Evolutionary conservation across 768 basidiomycete species (phyloP).

Genomic region (Heimioporus sp.): DNA sequence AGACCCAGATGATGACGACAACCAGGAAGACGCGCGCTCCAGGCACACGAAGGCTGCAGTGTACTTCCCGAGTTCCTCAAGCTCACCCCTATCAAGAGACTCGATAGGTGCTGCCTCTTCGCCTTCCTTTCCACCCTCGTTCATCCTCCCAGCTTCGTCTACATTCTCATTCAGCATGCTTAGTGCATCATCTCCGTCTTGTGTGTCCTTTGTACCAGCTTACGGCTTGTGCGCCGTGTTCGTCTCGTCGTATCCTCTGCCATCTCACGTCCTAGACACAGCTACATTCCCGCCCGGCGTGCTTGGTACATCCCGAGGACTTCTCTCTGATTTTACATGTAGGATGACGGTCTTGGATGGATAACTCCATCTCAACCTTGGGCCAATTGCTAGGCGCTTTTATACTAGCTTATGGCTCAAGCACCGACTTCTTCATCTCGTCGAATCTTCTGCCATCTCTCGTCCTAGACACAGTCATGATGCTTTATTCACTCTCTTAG

Average conservation of each 20-base stretch:
- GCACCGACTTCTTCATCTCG: no score
- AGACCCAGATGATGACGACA: conserved; percentile 31
- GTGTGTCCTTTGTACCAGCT: conserved; percentile 42
- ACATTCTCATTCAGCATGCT: conserved; percentile 56
- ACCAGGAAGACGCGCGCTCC: conserved; percentile 20
- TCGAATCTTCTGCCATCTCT: no score
- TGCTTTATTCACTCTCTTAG: conserved; percentile 38
- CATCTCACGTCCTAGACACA: conserved; percentile 33
- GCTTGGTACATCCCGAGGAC: no score
- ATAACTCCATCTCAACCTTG: no score
- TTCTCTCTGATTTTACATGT: no score
- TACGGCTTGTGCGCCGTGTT: conserved; percentile 50
- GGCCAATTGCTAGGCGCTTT: no score
- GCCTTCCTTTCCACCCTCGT: neutral
- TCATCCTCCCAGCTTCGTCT: conserved; percentile 52
- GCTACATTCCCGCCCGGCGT: no score
- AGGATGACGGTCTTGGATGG: no score
- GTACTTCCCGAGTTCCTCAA: conserved; percentile 25
- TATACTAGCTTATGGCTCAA: no score
- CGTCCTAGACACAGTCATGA: conserved; percentile 37
- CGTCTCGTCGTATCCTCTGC: conserved; percentile 45
- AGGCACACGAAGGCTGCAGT: neutral
- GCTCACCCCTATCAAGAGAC: conserved; percentile 44
- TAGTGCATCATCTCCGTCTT: conserved; percentile 66
- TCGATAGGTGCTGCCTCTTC: conserved; percentile 43